Evolutionary conservation across 73 alveolate genomes (phyloP).

Genomic region (Loxodes magnus): DNA sequence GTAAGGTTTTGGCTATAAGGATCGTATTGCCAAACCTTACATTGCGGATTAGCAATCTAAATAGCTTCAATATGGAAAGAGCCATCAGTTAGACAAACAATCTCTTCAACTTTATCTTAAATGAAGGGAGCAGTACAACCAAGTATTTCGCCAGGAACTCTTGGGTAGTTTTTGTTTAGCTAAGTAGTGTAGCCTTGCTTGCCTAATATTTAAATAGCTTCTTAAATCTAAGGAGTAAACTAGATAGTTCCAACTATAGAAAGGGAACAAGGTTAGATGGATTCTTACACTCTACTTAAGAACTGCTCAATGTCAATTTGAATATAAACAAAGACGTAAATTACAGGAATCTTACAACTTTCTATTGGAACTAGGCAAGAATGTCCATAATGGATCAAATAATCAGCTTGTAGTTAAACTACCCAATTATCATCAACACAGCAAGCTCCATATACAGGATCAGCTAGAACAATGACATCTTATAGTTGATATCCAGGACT

Average conservation of each 20-base stretch:
- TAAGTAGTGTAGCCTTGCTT: constrained; percentile 53
- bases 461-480: constrained; percentile 83
- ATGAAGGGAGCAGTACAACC: constrained; percentile 99
- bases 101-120: constrained; percentile 39
- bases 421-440: constrained; percentile 98
- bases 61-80: constrained; percentile 99
- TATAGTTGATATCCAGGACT: too few relatives aligned
- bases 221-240: constrained; percentile 50
- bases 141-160: constrained; percentile 94
- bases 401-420: constrained; percentile 81
- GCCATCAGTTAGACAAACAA: constrained; percentile 95
- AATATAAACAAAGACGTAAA: constrained; percentile 92
- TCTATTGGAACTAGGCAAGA: constrained; percentile 84
- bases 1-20: constrained; percentile 85
- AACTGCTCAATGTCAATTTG: constrained; percentile 72
- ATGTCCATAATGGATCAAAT: constrained; percentile 98
- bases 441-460: constrained; percentile 99
- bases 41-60: constrained; percentile 92
- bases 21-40: constrained; percentile 37
- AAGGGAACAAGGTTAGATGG: constrained; percentile 63
- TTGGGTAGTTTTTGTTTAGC: constrained; percentile 85
- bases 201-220: constrained; percentile 42
- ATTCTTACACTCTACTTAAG: constrained; percentile 60
- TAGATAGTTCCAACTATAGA: constrained; percentile 60
- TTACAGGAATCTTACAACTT: constrained; percentile 52